phyloP scores from a whole-genome alignment of 768 basidiomycete genomes.

The Leccinum fibrillosum region DNA sequence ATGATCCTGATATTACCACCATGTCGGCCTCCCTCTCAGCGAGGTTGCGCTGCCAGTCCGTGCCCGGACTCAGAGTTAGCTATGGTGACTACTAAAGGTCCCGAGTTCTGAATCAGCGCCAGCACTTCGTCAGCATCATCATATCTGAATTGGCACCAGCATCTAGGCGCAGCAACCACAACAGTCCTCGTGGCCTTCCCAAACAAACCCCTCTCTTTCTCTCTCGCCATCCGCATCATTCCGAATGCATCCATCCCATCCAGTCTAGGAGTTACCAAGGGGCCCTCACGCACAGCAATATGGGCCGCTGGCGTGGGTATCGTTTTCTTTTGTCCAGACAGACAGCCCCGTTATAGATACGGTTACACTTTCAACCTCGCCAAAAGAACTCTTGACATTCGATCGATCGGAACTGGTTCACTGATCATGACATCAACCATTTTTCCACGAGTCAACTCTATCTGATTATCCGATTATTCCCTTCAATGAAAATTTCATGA shows the following conservation, averaged over 20 bases:
- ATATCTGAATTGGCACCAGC: not conserved
- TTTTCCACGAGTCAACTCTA: not conserved
- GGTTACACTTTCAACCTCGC: not conserved
- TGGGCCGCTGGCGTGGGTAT: not conserved
- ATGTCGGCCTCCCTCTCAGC: not conserved
- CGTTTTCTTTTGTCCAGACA: not conserved
- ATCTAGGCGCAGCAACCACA: not conserved
- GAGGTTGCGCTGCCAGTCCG: not conserved
- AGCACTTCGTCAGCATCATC: not conserved
- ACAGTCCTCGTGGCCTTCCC: not conserved
- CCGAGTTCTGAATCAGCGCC: not conserved
- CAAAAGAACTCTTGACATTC: not conserved
- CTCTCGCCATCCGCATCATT: not conserved
- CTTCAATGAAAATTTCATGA: not conserved
- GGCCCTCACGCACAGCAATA: not conserved
- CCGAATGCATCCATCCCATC: not conserved
- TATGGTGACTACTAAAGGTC: not conserved
- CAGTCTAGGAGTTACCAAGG: not conserved
- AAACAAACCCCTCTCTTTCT: not conserved
- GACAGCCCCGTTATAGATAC: not conserved
- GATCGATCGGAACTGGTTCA: not conserved
- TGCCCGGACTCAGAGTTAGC: not conserved
- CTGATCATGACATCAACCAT: not conserved
- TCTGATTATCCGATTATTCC: not conserved
- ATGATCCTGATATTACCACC: not conserved